Evolutionary conservation across 129 eudicot species (phyloP), one percentile per base, ranked within the genome.

Genomic region (Ambrosia artemisiifolia): DNA sequence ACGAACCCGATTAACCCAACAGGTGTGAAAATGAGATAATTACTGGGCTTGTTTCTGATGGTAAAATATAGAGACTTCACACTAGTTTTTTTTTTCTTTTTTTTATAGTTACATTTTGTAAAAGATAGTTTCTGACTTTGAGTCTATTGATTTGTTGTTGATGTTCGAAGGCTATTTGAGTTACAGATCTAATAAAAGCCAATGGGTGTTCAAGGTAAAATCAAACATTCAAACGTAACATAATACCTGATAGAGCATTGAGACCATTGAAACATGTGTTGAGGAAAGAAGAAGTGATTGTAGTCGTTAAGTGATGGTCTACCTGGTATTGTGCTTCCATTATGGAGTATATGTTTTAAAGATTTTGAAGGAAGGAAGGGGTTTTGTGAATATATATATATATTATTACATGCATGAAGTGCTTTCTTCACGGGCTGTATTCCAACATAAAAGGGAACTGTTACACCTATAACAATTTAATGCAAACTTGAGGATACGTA

Each of bases 1-100:
- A n/a, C n/a, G n/a, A n/a, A n/a, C n/a, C n/a, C n/a, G n/a, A n/a
- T n/a, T n/a, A n/a, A n/a, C n/a, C n/a, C n/a, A n/a, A n/a, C n/a
- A 84, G 77, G 63, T 89, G 98, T 80, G 98, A 95, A 70, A 87
- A 90, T 70, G 91, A 89, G 84, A 92, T 92, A 65, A 57, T 83
- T 30, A 88, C 85, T 28, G 98, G 93, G 60, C 84, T 82, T n/a
- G 64, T 44, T 72, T 70, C 68, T 16, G 84, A 89, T 56, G 96
- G 98, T n/a, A n/a, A n/a, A n/a, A n/a, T 85, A 78, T 24, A 72
- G 33, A 46, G 6, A 20, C n/a, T n/a, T n/a, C n/a, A n/a, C n/a
- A n/a, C n/a, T n/a, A n/a, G n/a, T n/a, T n/a, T n/a, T n/a, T n/a
- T n/a, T 7, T 12, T 12, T 43, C 10, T 35, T 6, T 2, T 13